Evolutionary conservation across 2,329 filamentous ascomycete species (phyloP).

Genomic region (Fusarium aywerte): DNA sequence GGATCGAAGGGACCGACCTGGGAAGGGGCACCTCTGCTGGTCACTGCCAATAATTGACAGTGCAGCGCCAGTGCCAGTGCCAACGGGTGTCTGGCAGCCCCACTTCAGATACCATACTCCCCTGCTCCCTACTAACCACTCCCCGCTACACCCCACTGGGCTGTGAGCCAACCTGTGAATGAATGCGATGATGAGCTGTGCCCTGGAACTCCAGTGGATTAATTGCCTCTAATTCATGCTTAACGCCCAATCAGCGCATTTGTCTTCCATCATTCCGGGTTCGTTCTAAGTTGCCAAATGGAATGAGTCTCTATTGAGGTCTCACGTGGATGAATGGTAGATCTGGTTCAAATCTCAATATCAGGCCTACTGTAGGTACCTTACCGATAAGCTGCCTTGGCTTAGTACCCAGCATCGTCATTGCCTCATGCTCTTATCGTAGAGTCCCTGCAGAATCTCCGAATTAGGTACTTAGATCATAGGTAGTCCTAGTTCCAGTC

Average conservation of each 20-base stretch:
- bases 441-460: background rate
- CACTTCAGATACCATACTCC: background rate
- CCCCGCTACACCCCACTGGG: constrained; percentile 2
- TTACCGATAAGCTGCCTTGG: background rate
- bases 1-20: constrained; percentile 2
- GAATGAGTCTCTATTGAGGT: constrained; percentile 11
- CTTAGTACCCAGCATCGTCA: background rate
- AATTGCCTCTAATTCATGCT: constrained; percentile 19
- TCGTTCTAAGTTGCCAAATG: background rate
- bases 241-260: constrained; percentile 5
- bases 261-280: background rate
- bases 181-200: constrained; percentile 9
- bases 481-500: background rate
- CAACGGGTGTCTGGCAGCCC: background rate
- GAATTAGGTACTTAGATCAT: background rate
- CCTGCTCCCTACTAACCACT: background rate
- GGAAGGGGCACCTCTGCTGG: constrained; percentile 21
- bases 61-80: constrained; percentile 8
- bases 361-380: background rate
- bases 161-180: background rate
- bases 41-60: constrained; percentile 9
- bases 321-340: background rate
- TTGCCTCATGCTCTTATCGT: background rate
- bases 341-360: background rate
- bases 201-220: constrained; percentile 29